Conservation (phyloP, 2,329 filamentous ascomycete species). For the Alternaria burnsii region DNA sequence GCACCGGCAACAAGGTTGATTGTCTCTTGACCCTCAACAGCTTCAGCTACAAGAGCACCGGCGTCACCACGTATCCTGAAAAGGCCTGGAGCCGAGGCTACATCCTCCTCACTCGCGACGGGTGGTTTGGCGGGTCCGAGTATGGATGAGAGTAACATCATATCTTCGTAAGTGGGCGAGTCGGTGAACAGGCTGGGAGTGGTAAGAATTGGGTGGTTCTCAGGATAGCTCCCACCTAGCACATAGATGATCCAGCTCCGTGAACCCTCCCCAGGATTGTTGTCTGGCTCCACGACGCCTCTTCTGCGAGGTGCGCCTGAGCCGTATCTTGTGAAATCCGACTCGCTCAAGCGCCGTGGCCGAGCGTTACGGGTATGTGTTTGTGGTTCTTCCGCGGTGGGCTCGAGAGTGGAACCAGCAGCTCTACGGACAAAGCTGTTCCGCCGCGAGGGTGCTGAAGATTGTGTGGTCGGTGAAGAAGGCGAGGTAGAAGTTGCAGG, state of each 20-base stretch:
- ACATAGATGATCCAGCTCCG: constrained; percentile 78
- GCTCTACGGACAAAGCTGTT: constrained; percentile 52
- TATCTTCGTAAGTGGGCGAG: constrained; percentile 75
- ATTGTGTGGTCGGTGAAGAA: constrained; percentile 47
- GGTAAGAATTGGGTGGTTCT: constrained; percentile 74
- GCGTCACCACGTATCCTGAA: constrained; percentile 59
- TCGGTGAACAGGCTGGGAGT: constrained; percentile 75
- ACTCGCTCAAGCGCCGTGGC: constrained; percentile 66
- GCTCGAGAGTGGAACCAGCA: constrained; percentile 53
- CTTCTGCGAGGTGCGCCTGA: constrained; percentile 70
- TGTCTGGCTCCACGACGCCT: constrained; percentile 66
- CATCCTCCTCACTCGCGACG: constrained; percentile 70
- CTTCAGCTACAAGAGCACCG: constrained; percentile 57
- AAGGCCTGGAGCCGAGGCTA: constrained; percentile 68
- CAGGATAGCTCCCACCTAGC: constrained; percentile 73
- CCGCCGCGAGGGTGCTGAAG: constrained; percentile 49
- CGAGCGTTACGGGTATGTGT: constrained; percentile 54
- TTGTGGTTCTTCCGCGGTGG: constrained; percentile 54
- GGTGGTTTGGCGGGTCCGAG: constrained; percentile 74
- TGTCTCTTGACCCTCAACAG: constrained; percentile 49
- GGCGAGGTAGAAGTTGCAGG: constrained; percentile 45
- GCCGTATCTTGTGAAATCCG: constrained; percentile 68
- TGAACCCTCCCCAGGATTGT: constrained; percentile 65
- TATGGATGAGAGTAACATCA: constrained; percentile 73
- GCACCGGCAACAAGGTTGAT: constrained; percentile 52